Evolutionary conservation across 495 filamentous ascomycete genomes (phyloP), one percentile per base, ranked within the genome.

Genomic region (Penicillium pancosmium): DNA sequence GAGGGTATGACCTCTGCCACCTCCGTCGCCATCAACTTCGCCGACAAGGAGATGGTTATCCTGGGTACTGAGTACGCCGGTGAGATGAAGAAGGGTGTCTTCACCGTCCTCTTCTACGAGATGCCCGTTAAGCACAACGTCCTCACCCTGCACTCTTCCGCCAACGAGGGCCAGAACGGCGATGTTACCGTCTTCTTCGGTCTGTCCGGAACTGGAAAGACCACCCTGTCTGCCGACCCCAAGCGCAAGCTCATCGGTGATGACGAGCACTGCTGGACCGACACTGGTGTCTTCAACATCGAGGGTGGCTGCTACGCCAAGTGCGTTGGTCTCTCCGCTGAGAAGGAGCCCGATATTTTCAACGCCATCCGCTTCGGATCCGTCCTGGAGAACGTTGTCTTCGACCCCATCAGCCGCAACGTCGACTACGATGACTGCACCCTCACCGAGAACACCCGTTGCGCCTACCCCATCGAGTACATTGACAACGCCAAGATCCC

Each of bases 41-140:
- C 87, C 66, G 90, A 92, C 68, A 91, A 91, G 83, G 90, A 93
- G 81, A 88, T 98, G 94, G 94, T 98, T 66, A 98, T 98, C 77
- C 87, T 98, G 51, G 94, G 94, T 71, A 98, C 94, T 40, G 94
- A 98, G 83, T 98, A 98, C 73, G 94, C 94, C 59, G 94, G 94
- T 68, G 93, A 97, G 85, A 98, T 98, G 94, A 98, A 98, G 87
- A 98, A 98, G 87, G 95, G 94, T 73, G 83, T 98, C 78, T 98
- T 98, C 85, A 98, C 94, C 52, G 91, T 98, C 59, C 84, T 98
- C 67, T 98, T 97, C 84, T 98, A 98, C 82, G 94, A 98, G 83
- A 97, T 97, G 90, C 94, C 94, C 54, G 89, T 98, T 60, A 97
- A 96, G 85, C 94, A 98, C 86, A 96, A 98, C 77, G 93, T 98